Percentiles rank a stretch among this genome's conserved stretches.
Evolutionary conservation across 495 filamentous ascomycete species (phyloP).

Genomic region (Sphaerosporella brunnea): DNA sequence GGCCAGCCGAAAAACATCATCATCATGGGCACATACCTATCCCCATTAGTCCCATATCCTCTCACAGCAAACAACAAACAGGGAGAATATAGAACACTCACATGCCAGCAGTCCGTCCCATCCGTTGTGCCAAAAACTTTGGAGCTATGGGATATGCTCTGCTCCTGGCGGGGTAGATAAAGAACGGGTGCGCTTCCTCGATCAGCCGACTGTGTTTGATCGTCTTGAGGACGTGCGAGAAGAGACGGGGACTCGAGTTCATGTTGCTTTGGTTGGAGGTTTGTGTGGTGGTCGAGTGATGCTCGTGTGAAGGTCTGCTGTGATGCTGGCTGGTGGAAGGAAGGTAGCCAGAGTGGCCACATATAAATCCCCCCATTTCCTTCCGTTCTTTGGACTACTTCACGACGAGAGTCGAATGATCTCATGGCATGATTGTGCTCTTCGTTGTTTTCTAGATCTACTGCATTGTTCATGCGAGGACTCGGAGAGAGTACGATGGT

Average conservation of each 20-base stretch:
- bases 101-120: constrained; percentile 12
- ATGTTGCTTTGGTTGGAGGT: neutral
- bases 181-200: constrained; percentile 16
- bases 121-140: constrained; percentile 11
- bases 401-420: no score
- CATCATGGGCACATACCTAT: constrained; percentile 15
- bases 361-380: no score
- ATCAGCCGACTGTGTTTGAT: neutral
- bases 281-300: neutral
- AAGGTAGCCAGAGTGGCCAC: neutral
- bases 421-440: no score
- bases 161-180: constrained; percentile 12
- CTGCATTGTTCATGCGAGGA: no score
- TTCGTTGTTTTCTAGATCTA: no score
- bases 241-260: neutral
- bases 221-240: neutral
- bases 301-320: neutral
- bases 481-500: no score
- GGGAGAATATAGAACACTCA: neutral
- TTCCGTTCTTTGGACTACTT: no score
- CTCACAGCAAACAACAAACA: no score
- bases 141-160: constrained; percentile 5
- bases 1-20: constrained; percentile 20
- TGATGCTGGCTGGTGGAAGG: neutral
- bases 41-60: neutral